Evolutionary conservation across 1,284 basidiomycete species (phyloP), one percentile per base, ranked within the genome.

Genomic region (Blastosporella zonata): DNA sequence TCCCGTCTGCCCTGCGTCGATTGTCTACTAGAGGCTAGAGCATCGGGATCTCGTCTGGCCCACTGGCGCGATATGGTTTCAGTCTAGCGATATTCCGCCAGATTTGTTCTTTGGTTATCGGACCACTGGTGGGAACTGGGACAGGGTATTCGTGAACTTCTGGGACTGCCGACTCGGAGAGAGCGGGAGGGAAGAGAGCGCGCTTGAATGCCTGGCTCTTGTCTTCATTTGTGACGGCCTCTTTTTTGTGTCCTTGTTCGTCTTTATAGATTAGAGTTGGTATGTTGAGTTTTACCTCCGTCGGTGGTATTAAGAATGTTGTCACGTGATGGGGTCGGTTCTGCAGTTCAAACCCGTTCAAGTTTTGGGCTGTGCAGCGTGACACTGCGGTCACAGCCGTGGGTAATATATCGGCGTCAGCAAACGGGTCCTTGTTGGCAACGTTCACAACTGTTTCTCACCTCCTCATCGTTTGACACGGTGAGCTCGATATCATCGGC

Each of bases 401-500:
- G 63, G 55, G 63, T 52, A 60, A 58, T 59, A 53, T 48, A 58
- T 50, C 39, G 36, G 44, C 47, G 50, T 53, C 50, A 47, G 47
- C 52, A 52, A 50, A 36, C 18, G 41, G 46, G 23, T 48, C 47
- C 44, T 51, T 47, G 44, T 55, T 58, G 47, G 52, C 56, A 57
- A 53, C 60, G 47, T 48, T 54, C 54, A 55, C 44, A 52, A 56
- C 55, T 50, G 46, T 52, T 49, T 46, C 50, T 35, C 31, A 40
- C 46, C 47, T 43, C 55, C 40, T 56, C 56, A 60, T 68, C 67
- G 63, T 67, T 67, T 67, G 66, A 70, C 49, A 71, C 67, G 67
- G 69, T 69, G 44, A 63, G 67, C 51, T 38, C 42, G 20, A 21
- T 23, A 6, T 36, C 41, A n/a, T 21, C 35, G 13, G 3, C 22